Evolutionary conservation across 768 basidiomycete species (phyloP).

Genomic region (Naematelia aurantialba): DNA sequence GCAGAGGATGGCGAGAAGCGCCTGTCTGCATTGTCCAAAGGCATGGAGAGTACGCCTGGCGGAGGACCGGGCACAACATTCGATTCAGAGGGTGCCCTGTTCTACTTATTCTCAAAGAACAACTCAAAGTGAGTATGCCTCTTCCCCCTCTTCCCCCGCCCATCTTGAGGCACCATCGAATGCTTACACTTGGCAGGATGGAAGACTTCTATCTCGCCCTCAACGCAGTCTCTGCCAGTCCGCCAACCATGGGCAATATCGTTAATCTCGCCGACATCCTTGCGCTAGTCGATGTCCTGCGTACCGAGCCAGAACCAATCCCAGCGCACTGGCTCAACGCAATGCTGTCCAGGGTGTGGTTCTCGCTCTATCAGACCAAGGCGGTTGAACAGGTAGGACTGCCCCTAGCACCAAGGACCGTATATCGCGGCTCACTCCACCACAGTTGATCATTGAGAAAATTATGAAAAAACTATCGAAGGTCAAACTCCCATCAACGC

Average conservation of each 20-base stretch:
- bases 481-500: slow-evolving; percentile 81
- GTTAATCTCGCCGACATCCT: slow-evolving; percentile 78
- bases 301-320: slow-evolving; percentile 90
- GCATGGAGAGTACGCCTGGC: slow-evolving; percentile 21
- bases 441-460: slow-evolving; percentile 69
- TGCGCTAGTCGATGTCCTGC: slow-evolving; percentile 73
- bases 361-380: slow-evolving; percentile 82
- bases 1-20: slow-evolving; percentile 20
- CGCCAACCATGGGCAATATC: slow-evolving; percentile 55
- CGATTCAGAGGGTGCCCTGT: slow-evolving; percentile 50
- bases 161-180: not conserved
- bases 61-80: slow-evolving; percentile 51
- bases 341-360: slow-evolving; percentile 84
- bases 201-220: slow-evolving; percentile 75
- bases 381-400: slow-evolving; percentile 59
- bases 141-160: not conserved
- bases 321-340: slow-evolving; percentile 98
- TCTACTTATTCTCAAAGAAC: slow-evolving; percentile 70
- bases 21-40: slow-evolving; percentile 30
- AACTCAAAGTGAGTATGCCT: slow-evolving; percentile 58
- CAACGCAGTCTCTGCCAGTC: slow-evolving; percentile 58
- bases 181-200: slow-evolving; percentile 56
- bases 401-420: not conserved
- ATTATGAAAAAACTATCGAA: slow-evolving; percentile 92
- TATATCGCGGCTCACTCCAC: slow-evolving; percentile 6